phyloP scores from a whole-genome alignment of 768 basidiomycete species.

The Podaxis sp. region DNA sequence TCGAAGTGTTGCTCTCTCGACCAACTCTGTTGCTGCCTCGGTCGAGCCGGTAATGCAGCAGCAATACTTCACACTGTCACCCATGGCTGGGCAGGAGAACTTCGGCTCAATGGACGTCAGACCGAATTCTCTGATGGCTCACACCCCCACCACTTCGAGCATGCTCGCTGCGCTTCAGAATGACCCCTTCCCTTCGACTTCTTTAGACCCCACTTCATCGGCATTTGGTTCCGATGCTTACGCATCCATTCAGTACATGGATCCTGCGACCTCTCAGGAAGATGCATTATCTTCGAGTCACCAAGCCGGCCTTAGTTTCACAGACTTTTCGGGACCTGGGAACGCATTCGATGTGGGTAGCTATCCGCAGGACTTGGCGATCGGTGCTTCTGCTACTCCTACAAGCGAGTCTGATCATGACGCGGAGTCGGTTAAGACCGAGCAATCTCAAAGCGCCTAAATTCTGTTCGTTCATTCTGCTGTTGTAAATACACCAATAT shows the following conservation, averaged over 20 bases:
- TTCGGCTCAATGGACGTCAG: slow-evolving; percentile 65
- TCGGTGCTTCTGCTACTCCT: slow-evolving; percentile 48
- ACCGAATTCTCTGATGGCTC: slow-evolving; percentile 59
- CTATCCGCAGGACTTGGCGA: slow-evolving; percentile 66
- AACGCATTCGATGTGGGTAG: slow-evolving; percentile 66
- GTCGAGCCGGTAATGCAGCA: slow-evolving; percentile 92
- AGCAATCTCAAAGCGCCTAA: slow-evolving; percentile 37
- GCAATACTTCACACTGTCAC: slow-evolving; percentile 80
- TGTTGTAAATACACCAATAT: slow-evolving; percentile 1
- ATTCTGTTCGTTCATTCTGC: slow-evolving; percentile 14
- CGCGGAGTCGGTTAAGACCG: slow-evolving; percentile 63
- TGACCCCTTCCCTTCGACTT: slow-evolving; percentile 60
- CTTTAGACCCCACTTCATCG: slow-evolving; percentile 60
- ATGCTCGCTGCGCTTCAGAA: slow-evolving; percentile 87
- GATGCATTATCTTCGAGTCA: slow-evolving; percentile 57
- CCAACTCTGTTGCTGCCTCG: slow-evolving; percentile 87
- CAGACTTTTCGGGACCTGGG: slow-evolving; percentile 60
- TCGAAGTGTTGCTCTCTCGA: slow-evolving; percentile 81
- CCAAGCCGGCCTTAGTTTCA: slow-evolving; percentile 61
- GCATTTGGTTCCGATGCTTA: slow-evolving; percentile 68
- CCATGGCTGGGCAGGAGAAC: slow-evolving; percentile 85
- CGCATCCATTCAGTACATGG: slow-evolving; percentile 72
- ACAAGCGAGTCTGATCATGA: slow-evolving; percentile 60
- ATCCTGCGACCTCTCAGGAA: slow-evolving; percentile 60
- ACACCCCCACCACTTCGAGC: slow-evolving; percentile 84